Percentiles rank a stretch among this genome's conserved stretches.
Evolutionary conservation across 192 early-diverging fungal species (phyloP).

Genomic region (Phlyctochytrium bullatum): DNA sequence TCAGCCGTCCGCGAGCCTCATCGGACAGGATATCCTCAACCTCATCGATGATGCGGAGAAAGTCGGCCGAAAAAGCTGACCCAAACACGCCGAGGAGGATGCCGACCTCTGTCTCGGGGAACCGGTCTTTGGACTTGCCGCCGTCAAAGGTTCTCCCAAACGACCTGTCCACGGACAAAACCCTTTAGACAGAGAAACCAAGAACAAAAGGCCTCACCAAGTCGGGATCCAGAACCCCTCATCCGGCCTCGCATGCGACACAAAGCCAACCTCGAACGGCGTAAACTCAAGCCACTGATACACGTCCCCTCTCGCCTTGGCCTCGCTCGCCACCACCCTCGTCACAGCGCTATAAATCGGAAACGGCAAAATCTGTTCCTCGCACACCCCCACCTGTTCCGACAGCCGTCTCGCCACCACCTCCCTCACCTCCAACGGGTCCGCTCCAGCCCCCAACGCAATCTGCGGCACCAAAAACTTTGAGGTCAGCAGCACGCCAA

Average conservation of each 20-base stretch:
- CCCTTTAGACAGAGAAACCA: conserved; percentile 14
- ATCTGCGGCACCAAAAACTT: conserved; percentile 20
- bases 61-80: conserved; percentile 42
- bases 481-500: conserved; percentile 33
- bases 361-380: conserved; percentile 1
- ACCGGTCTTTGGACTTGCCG: background rate
- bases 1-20: background rate
- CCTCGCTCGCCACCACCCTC: conserved; percentile 1
- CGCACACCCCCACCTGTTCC: background rate
- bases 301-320: conserved; percentile 10
- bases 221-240: conserved; percentile 35
- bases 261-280: conserved; percentile 35
- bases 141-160: conserved; percentile 17
- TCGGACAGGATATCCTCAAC: conserved; percentile 23
- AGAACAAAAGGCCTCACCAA: conserved; percentile 30
- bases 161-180: conserved; percentile 8
- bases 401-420: conserved; percentile 5
- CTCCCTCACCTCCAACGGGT: background rate
- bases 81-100: conserved; percentile 29
- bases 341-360: conserved; percentile 28
- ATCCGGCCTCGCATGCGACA: background rate
- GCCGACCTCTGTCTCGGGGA: conserved; percentile 1
- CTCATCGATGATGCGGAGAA: conserved; percentile 33
- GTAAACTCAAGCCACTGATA: conserved; percentile 43
- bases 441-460: background rate